Conservation (phyloP, 345 rosid species). For the Hirschfeldia incana region DNA sequence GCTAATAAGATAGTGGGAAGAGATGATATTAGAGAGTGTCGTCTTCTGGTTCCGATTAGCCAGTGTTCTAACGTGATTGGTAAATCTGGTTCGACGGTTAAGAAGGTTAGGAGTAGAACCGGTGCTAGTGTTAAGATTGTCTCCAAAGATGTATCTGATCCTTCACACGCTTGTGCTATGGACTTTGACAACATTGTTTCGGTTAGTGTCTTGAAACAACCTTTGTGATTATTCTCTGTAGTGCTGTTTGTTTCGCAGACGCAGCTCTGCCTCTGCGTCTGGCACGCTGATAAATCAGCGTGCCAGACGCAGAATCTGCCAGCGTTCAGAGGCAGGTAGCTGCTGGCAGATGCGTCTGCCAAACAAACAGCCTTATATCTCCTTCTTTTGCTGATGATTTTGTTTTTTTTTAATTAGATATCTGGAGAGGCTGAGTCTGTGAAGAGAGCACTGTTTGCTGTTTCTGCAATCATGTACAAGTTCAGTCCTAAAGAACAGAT, state of each 20-base stretch:
- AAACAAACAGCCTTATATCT: no score
- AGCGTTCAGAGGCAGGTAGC: no score
- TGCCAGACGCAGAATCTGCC: no score
- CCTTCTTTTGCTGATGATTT: neutral
- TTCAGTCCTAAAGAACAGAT: constrained; percentile 81
- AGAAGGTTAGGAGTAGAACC: constrained; percentile 76
- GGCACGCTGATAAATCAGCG: no score
- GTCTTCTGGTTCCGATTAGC: constrained; percentile 86
- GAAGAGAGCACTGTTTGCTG: constrained; percentile 77
- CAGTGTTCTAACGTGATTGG: constrained; percentile 95
- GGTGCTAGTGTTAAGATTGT: constrained; percentile 64
- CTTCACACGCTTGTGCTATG: constrained; percentile 89
- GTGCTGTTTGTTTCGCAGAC: no score
- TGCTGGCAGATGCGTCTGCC: no score
- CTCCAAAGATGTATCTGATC: constrained; percentile 78
- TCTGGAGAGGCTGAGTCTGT: constrained; percentile 76
- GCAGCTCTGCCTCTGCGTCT: no score
- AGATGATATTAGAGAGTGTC: constrained; percentile 73
- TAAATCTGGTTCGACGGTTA: constrained; percentile 76
- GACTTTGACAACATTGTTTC: constrained; percentile 79
- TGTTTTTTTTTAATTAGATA: constrained; percentile 50
- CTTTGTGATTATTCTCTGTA: neutral
- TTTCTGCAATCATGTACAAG: constrained; percentile 92
- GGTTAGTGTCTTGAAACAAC: constrained; percentile 51
- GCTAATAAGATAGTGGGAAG: constrained; percentile 44